Base-by-base conservation (phyloP, 495 filamentous ascomycete genomes). In the Tricharina praecox region DNA sequence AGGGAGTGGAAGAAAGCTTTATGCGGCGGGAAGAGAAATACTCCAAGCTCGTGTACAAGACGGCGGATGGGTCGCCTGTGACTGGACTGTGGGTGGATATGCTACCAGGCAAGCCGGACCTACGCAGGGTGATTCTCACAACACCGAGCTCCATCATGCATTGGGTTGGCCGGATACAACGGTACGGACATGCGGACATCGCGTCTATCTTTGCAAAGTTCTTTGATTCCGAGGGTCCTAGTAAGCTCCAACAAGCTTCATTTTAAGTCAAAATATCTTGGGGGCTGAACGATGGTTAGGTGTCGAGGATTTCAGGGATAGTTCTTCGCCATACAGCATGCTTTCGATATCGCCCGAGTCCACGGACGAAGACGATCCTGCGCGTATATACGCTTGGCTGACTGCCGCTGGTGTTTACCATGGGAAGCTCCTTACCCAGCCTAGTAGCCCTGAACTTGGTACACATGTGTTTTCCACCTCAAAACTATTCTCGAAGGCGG, bases 1-100 rank as follows among this genome's bases (percentile, higher is more conserved):
- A 97, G 64, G 84, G 83, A 3, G 78, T 83, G 16, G 83, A 77
- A 37, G 88, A 95, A 61, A 49, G 45, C 18, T 95, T 94, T 64
- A 94, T 93, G 63, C 73, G 83, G 45, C 80, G 85, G 59, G 87
- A 96, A 65, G 92, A 95, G 66, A 85, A 81, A 63, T 95, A 93
- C 62, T 64, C 90, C 32, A 83, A 84, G 62, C 66, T 66, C 4
- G 71, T 97, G 48, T 85, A 85, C 60, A 86, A 81, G 56, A 66
- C 79, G 10, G 71, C 74, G 2, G 87, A 93, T 56, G 81, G 77
- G 13, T 73, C 78, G 3, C 70, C 78, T 1, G 71, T 95, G 23
- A 82, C 78, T 13, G 90, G 90, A 10, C 54, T 96, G 19, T 90
- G 79, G 73, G 77, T 78, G 18, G 88, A 95, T 56, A 54, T 67